Percentiles rank a stretch among this genome's conserved stretches.
Conservation (phyloP, 2,329 filamentous ascomycete species). For the Periconia macrospinosa region DNA sequence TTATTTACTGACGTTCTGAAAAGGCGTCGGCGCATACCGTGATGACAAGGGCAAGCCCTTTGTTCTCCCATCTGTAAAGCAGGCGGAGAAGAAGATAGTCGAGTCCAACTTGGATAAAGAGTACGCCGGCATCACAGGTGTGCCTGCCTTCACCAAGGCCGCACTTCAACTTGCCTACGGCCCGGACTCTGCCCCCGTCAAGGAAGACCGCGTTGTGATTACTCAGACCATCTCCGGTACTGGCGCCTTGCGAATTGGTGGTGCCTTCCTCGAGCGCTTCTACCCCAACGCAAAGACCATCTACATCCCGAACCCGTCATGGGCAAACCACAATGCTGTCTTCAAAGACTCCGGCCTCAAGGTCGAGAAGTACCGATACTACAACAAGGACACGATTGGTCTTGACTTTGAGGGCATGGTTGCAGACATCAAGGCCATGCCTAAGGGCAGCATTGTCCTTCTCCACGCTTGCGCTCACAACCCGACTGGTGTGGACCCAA, state of each 20-base stretch:
- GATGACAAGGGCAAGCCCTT: slow-evolving; percentile 98
- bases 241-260: slow-evolving; percentile 91
- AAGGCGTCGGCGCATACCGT: slow-evolving; percentile 95
- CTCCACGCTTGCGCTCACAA: slow-evolving; percentile 98
- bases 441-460: slow-evolving; percentile 83
- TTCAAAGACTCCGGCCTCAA: slow-evolving; percentile 90
- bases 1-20: slow-evolving; percentile 20
- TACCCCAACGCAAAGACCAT: slow-evolving; percentile 91
- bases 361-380: slow-evolving; percentile 97
- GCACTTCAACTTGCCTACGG: slow-evolving; percentile 92
- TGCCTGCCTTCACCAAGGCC: slow-evolving; percentile 90
- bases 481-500: slow-evolving; percentile 95
- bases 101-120: slow-evolving; percentile 85
- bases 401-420: slow-evolving; percentile 96
- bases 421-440: slow-evolving; percentile 85
- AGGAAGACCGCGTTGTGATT: slow-evolving; percentile 77
- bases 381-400: slow-evolving; percentile 97
- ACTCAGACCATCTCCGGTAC: slow-evolving; percentile 99
- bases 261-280: slow-evolving; percentile 88
- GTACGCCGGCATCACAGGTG: slow-evolving; percentile 91
- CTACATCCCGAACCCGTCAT: slow-evolving; percentile 94
- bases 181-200: slow-evolving; percentile 72
- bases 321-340: slow-evolving; percentile 97
- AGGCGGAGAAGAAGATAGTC: slow-evolving; percentile 86
- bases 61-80: slow-evolving; percentile 88